Conservation (phyloP, 257 asterid genomes). For the Ballota nigra region DNA sequence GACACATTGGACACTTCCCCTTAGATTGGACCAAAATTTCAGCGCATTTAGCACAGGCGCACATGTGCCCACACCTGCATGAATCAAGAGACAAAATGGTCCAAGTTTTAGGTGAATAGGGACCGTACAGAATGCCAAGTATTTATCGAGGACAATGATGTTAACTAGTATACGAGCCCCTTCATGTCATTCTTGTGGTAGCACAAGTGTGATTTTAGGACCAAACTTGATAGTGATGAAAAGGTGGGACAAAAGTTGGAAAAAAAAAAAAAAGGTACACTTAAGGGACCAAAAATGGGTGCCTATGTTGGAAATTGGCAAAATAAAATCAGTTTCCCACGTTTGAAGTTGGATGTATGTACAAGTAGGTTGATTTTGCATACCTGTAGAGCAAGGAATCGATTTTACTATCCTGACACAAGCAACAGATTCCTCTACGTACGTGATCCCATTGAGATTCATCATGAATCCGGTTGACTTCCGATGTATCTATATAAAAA, state of each 20-base stretch:
- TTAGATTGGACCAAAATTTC: conserved; percentile 47
- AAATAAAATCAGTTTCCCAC: not conserved
- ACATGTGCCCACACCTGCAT: conserved; percentile 94
- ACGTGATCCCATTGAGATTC: conserved; percentile 58
- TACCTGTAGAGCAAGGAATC: conserved; percentile 82
- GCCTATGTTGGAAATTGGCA: not conserved
- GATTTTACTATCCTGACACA: conserved; percentile 47
- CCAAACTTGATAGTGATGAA: too few species aligned
- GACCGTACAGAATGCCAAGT: not conserved
- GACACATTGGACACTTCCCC: conserved; percentile 89
- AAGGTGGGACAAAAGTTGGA: too few species aligned
- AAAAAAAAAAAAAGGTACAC: too few species aligned
- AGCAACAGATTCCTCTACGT: conserved; percentile 73
- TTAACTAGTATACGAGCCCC: not conserved
- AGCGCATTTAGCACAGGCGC: conserved; percentile 79
- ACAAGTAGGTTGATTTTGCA: not conserved
- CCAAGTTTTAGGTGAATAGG: not conserved
- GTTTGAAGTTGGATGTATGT: too few species aligned
- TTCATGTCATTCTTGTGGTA: too few species aligned
- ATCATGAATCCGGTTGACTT: conserved; percentile 26
- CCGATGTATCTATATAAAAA: conserved; percentile 33
- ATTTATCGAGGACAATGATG: not conserved
- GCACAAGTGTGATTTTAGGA: too few species aligned
- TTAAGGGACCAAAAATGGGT: too few species aligned
- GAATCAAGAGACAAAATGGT: not conserved